Evolutionary conservation across 2,329 filamentous ascomycete species (phyloP).

Genomic region (Cladophialophora carrionii): DNA sequence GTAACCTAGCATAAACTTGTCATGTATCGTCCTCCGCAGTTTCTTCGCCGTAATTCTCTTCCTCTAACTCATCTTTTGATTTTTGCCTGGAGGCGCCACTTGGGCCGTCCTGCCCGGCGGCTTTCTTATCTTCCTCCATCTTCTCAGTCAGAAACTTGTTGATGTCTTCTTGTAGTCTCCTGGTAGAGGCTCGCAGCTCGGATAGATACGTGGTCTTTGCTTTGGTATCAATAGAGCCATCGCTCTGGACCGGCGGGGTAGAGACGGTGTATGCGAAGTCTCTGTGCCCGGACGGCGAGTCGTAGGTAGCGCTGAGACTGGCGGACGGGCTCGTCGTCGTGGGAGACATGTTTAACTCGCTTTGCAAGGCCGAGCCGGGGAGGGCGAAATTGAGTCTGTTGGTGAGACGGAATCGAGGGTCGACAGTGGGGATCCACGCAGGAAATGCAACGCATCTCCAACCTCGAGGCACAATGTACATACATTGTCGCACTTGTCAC

Average conservation of each 20-base stretch:
- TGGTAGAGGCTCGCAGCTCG: slow-evolving; percentile 54
- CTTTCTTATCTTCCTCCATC: slow-evolving; percentile 64
- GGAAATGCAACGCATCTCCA: background rate
- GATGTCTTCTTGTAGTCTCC: slow-evolving; percentile 59
- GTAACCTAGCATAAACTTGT: slow-evolving; percentile 19
- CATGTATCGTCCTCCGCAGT: slow-evolving; percentile 61
- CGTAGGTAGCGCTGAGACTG: slow-evolving; percentile 26
- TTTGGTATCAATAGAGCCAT: slow-evolving; percentile 21
- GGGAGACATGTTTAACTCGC: slow-evolving; percentile 8
- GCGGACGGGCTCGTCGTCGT: slow-evolving; percentile 1
- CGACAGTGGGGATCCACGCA: background rate
- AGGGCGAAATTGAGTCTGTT: background rate
- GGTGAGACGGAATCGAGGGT: background rate
- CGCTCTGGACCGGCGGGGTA: background rate
- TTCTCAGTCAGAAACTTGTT: slow-evolving; percentile 63
- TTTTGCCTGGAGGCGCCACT: slow-evolving; percentile 45
- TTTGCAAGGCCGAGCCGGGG: background rate
- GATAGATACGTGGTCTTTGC: slow-evolving; percentile 60
- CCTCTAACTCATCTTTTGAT: slow-evolving; percentile 64
- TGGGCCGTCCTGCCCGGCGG: slow-evolving; percentile 26
- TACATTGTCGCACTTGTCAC: background rate
- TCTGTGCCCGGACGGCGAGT: slow-evolving; percentile 23
- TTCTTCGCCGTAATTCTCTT: slow-evolving; percentile 72
- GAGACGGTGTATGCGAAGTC: slow-evolving; percentile 24
- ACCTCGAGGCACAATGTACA: background rate